Conservation (phyloP, 805 yeast genomes). For the Wickerhamomyces sydowiorum region DNA sequence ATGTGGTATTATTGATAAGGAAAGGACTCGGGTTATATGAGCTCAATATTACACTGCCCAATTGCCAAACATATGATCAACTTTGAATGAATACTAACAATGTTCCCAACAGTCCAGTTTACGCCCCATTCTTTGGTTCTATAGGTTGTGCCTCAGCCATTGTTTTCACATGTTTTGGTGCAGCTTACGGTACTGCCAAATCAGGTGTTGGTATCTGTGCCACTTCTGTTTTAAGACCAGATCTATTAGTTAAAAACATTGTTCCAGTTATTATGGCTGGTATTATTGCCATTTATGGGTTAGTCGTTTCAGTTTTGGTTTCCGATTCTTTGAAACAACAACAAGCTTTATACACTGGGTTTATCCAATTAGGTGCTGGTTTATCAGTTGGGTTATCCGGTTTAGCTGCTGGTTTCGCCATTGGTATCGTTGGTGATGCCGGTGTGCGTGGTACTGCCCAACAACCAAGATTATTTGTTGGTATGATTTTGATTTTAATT, state of each 20-base stretch:
- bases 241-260: conserved; percentile 83
- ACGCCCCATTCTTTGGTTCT: conserved; percentile 94
- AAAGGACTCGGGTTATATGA: too few species aligned
- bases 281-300: conserved; percentile 97
- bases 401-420: conserved; percentile 97
- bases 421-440: conserved; percentile 99
- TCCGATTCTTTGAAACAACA: conserved; percentile 83
- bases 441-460: conserved; percentile 99
- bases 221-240: conserved; percentile 96
- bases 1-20: too few species aligned
- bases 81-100: conserved; percentile 9
- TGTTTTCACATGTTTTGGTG: conserved; percentile 98
- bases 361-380: conserved; percentile 98
- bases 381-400: conserved; percentile 95
- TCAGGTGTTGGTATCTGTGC: conserved; percentile 99
- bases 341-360: conserved; percentile 94
- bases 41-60: too few species aligned
- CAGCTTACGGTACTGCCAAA: conserved; percentile 98
- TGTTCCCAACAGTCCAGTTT: conserved; percentile 30
- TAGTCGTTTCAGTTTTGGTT: conserved; percentile 92
- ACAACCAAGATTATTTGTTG: conserved; percentile 97
- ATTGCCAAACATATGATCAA: too few species aligned
- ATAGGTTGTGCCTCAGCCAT: conserved; percentile 99
- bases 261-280: conserved; percentile 99
- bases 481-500: conserved; percentile 97